Evolutionary conservation across 106 monocot genomes (phyloP).

Genomic region (Dioscorea zingiberensis): DNA sequence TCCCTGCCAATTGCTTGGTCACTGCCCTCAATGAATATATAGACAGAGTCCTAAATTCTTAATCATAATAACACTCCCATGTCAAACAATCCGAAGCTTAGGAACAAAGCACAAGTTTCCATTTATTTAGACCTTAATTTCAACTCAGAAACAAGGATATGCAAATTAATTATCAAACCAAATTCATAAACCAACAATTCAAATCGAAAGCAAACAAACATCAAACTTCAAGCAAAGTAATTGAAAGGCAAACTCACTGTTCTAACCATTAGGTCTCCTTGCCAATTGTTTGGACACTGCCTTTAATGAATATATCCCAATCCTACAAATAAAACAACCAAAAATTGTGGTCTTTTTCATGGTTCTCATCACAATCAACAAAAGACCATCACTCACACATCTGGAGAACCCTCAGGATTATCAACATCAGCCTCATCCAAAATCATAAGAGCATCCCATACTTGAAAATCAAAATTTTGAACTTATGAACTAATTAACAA

Average conservation of each 20-base stretch:
- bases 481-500: background rate
- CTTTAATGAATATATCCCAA: slow-evolving; percentile 74
- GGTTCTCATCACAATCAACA: background rate
- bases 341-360: background rate
- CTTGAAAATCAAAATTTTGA: slow-evolving; percentile 25
- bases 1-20: slow-evolving; percentile 59
- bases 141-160: too few relatives aligned
- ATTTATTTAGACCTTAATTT: background rate
- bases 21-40: slow-evolving; percentile 69
- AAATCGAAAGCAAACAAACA: background rate
- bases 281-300: slow-evolving; percentile 60
- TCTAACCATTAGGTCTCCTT: slow-evolving; percentile 79
- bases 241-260: slow-evolving; percentile 46
- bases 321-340: slow-evolving; percentile 29
- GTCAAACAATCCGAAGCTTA: too few relatives aligned
- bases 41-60: too few relatives aligned
- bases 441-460: slow-evolving; percentile 79
- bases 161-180: background rate
- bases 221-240: background rate
- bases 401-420: slow-evolving; percentile 47
- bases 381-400: slow-evolving; percentile 31
- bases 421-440: slow-evolving; percentile 62
- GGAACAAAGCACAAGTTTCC: too few relatives aligned
- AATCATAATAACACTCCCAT: too few relatives aligned
- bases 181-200: background rate